Base-by-base conservation (phyloP, 495 filamentous ascomycete species). In the Lindgomyces ingoldianus region DNA sequence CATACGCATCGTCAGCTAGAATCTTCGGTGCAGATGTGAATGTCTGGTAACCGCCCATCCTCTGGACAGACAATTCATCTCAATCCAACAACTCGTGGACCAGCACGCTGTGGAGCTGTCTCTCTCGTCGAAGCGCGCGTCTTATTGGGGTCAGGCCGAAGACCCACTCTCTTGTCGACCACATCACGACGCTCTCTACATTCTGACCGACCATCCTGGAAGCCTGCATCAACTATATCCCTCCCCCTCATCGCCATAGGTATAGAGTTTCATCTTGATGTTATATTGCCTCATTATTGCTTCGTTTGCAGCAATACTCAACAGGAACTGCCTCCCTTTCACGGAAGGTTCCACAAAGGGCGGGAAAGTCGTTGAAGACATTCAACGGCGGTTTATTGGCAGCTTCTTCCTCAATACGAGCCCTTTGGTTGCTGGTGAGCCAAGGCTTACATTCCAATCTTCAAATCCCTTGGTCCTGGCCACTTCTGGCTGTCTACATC, bases 41-140 rank as follows among this genome's bases (percentile, higher is more conserved):
- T 41, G 41, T 59, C 22, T 55, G 55, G 39, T 59, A 22, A 48
- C 19, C 55, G 26, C 41, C 45, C 8, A 3, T 25, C 29, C 52
- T 26, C 18, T 27, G 6, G 26, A 52, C 48, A 52, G 14, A 39
- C 33, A 6, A 39, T 39, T 39, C 33, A 39, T 39, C 33, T 39
- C 33, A 39, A 18, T 4, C 16, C 44, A 14, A 39, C 33, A 39
- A 39, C n/a, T n/a, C n/a, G n/a, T n/a, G n/a, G n/a, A n/a, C n/a
- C n/a, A n/a, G n/a, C n/a, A n/a, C n/a, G n/a, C n/a, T n/a, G n/a
- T n/a, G n/a, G n/a, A n/a, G n/a, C n/a, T n/a, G n/a, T n/a, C n/a
- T n/a, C n/a, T n/a, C n/a, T n/a, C n/a, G n/a, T n/a, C n/a, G n/a
- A n/a, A n/a, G n/a, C n/a, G n/a, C n/a, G n/a, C n/a, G n/a, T n/a